Conservation (phyloP, 108 stramenopile species). For the Mayamaea pseudoterrestris region DNA sequence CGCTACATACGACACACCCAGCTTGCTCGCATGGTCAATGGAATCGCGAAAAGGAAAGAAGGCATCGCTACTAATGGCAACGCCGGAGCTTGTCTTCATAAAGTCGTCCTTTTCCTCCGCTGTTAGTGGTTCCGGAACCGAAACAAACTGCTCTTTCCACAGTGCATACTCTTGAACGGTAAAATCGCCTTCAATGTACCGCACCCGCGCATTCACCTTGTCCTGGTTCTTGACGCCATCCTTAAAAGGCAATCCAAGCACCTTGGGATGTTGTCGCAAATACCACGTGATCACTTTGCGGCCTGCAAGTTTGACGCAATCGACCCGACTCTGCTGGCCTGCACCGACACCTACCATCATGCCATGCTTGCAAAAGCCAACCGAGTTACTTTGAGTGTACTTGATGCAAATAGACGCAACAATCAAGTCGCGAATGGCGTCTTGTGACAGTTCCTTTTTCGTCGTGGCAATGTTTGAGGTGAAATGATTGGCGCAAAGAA, state of each 20-base stretch:
- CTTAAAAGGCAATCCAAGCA: constrained; percentile 87
- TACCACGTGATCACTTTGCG: constrained; percentile 96
- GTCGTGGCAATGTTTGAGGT: constrained; percentile 38
- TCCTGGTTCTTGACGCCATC: constrained; percentile 92
- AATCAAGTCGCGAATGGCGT: constrained; percentile 93
- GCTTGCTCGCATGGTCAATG: constrained; percentile 96
- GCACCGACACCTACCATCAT: constrained; percentile 99
- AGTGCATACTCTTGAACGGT: constrained; percentile 80
- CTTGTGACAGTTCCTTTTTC: constrained; percentile 47
- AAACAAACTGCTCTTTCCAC: constrained; percentile 84
- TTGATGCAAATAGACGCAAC: constrained; percentile 95
- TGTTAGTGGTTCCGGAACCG: constrained; percentile 80
- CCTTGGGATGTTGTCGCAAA: constrained; percentile 96
- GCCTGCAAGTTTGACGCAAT: constrained; percentile 98
- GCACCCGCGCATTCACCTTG: constrained; percentile 95
- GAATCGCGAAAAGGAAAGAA: constrained; percentile 99
- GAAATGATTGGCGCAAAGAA: constrained; percentile 73
- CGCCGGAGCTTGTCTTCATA: constrained; percentile 64
- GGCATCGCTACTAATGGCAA: constrained; percentile 90
- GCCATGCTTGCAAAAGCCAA: constrained; percentile 93
- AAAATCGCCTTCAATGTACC: constrained; percentile 98
- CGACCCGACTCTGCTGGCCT: constrained; percentile 98
- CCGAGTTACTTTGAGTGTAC: constrained; percentile 97
- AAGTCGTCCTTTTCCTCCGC: constrained; percentile 87
- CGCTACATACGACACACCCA: constrained; percentile 86